phyloP scores from a whole-genome alignment of 345 rosid species.

The Populus euphratica region DNA sequence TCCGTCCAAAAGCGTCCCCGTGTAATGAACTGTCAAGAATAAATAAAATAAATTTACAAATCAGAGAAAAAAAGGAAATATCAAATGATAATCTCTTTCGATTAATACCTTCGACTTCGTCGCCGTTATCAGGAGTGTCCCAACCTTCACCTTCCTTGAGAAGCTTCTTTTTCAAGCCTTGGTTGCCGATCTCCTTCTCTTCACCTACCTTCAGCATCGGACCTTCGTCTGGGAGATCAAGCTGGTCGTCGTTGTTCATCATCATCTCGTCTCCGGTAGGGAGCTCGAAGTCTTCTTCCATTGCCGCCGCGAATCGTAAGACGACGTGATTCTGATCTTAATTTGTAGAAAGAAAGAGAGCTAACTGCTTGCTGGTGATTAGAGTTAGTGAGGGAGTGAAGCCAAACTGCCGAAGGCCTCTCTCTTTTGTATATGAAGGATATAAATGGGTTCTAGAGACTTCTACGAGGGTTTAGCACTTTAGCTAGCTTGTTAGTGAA shows the following conservation, averaged over 20 bases:
- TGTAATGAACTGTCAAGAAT: constrained; percentile 42
- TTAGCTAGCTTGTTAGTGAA: too few relatives aligned
- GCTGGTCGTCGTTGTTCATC: constrained; percentile 9
- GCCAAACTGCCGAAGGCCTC: background rate
- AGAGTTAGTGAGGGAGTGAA: background rate
- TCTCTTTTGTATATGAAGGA: too few relatives aligned
- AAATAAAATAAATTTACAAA: background rate
- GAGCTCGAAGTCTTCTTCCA: constrained; percentile 26
- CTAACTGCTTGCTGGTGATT: background rate
- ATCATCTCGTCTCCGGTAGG: constrained; percentile 15
- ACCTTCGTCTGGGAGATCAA: constrained; percentile 15
- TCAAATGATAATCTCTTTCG: too few relatives aligned
- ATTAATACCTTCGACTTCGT: constrained; percentile 76
- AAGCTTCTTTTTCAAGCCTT: constrained; percentile 85
- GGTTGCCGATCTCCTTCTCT: constrained; percentile 68
- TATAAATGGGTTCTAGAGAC: constrained; percentile 8
- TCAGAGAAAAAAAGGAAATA: background rate
- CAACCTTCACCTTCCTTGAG: constrained; percentile 67
- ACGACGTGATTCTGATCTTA: background rate
- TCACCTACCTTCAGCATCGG: constrained; percentile 4
- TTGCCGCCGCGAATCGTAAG: background rate
- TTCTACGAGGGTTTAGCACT: constrained; percentile 10
- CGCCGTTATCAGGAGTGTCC: constrained; percentile 67
- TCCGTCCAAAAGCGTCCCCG: constrained; percentile 90
- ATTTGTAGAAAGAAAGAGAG: background rate